Conservation (phyloP, 345 rosid species). For the Citrus mangshanensis region DNA sequence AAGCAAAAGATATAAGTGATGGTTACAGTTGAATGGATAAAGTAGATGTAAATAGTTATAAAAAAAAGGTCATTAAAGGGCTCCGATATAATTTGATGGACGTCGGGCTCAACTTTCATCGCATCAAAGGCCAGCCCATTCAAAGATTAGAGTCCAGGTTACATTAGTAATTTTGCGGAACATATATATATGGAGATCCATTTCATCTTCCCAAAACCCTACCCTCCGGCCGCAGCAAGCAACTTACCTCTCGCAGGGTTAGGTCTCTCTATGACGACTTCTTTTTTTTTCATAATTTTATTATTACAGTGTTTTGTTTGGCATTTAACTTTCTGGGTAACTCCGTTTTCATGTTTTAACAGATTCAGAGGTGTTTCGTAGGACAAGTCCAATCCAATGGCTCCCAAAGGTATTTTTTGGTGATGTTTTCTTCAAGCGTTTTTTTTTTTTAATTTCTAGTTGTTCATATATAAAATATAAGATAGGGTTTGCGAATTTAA, state of each 20-base stretch:
- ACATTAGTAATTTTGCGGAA: background rate
- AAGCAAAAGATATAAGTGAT: too few species aligned
- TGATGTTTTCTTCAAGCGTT: background rate
- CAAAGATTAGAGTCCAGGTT: background rate
- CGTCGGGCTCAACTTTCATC: background rate
- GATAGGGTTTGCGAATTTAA: background rate
- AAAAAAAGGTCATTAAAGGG: too few species aligned
- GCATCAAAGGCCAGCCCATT: background rate
- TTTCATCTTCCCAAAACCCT: background rate
- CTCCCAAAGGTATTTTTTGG: conserved; percentile 36
- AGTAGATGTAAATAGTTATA: too few species aligned
- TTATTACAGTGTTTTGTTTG: background rate
- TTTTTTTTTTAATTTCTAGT: background rate
- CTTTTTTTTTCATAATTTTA: background rate
- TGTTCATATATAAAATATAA: background rate
- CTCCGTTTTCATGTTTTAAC: background rate
- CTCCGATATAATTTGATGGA: too few species aligned
- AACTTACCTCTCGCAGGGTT: background rate
- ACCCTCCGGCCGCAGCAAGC: background rate
- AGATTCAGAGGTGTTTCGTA: background rate
- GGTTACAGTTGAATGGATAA: too few species aligned
- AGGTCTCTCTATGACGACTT: background rate
- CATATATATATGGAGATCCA: background rate
- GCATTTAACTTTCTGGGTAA: background rate
- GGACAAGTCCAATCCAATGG: conserved; percentile 29